Evolutionary conservation across 345 rosid genomes (phyloP).

Genomic region (Lepidium africanum): DNA sequence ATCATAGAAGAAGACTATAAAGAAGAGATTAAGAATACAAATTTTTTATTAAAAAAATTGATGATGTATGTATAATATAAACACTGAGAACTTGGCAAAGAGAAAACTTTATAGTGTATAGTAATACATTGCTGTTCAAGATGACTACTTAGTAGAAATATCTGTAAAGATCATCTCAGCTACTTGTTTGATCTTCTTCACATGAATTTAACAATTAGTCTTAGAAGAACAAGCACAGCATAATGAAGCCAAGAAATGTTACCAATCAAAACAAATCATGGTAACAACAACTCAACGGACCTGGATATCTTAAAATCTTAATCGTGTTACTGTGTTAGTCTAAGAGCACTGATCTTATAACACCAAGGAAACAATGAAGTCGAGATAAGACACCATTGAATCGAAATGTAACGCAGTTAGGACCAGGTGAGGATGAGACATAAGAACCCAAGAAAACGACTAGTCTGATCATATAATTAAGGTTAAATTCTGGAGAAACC

Average conservation of each 20-base stretch:
- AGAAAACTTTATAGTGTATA: not conserved
- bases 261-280: not conserved
- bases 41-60: not conserved
- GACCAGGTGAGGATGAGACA: conserved; percentile 29
- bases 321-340: not conserved
- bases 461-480: not conserved
- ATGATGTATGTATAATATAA: not conserved
- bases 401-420: conserved; percentile 15
- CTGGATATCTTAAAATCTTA: not conserved
- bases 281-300: not conserved
- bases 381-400: not conserved
- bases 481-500: conserved; percentile 8
- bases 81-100: not conserved
- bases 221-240: not conserved
- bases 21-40: not conserved
- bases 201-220: not conserved
- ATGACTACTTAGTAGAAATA: not conserved
- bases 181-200: not conserved
- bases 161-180: not conserved
- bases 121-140: not conserved
- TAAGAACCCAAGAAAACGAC: not conserved
- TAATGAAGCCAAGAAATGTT: not conserved
- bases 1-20: not conserved
- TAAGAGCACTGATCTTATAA: not conserved
- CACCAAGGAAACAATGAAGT: not conserved